Evolutionary conservation across 169 alveolate species (phyloP).

Genomic region (Plasmodium coatneyi): DNA sequence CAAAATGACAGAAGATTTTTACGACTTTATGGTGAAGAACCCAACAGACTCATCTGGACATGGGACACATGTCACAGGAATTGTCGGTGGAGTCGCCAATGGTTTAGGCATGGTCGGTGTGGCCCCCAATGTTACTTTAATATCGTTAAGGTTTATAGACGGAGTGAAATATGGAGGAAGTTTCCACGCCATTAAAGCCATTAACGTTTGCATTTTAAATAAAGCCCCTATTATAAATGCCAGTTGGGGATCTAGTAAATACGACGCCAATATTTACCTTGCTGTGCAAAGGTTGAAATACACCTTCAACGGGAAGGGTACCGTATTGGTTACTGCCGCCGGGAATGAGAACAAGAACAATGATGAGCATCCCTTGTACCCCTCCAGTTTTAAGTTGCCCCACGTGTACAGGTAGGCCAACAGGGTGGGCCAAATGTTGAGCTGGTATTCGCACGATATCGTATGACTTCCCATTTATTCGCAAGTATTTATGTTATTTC

Average conservation of each 20-base stretch:
- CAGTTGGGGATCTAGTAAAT: conserved; percentile 71
- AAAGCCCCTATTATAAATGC: conserved; percentile 67
- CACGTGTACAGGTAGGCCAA: conserved; percentile 40
- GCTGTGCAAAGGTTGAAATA: conserved; percentile 52
- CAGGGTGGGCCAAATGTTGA: not conserved
- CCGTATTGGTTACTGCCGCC: conserved; percentile 39
- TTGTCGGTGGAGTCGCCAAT: conserved; percentile 71
- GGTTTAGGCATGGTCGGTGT: conserved; percentile 74
- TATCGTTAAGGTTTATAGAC: conserved; percentile 69
- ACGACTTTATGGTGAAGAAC: conserved; percentile 63
- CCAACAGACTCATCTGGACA: conserved; percentile 88
- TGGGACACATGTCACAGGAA: conserved; percentile 89
- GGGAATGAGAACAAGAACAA: conserved; percentile 56
- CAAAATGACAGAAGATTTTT: conserved; percentile 61
- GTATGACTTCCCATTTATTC: not conserved
- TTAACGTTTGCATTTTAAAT: conserved; percentile 63
- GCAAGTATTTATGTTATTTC: not conserved
- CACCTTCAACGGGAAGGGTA: conserved; percentile 63
- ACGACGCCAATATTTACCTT: conserved; percentile 18
- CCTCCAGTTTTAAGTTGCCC: conserved; percentile 33
- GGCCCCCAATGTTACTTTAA: conserved; percentile 49
- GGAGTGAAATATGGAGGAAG: conserved; percentile 66
- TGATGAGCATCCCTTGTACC: conserved; percentile 42
- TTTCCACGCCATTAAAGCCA: conserved; percentile 61
- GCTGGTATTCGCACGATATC: not conserved